These are phyloP conservation scores for Fusarium guadeloupense DNA, from an alignment of 2,329 filamentous ascomycete species.

Conservation along the genomic window DNA sequence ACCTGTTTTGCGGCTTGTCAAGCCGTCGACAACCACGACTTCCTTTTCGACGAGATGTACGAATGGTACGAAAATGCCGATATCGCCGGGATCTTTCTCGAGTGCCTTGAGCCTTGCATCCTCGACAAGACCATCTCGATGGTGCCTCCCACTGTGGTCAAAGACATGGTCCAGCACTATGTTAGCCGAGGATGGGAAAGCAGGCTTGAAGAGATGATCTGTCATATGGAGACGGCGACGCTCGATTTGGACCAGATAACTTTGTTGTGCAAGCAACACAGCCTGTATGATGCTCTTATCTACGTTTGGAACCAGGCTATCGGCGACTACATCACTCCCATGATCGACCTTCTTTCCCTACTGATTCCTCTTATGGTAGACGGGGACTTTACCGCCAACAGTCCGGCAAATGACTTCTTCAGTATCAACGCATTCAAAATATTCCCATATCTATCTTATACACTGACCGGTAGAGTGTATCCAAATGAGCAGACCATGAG, in stretches of 20 bases:
- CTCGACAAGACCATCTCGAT: constrained; percentile 77
- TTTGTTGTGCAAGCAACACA: constrained; percentile 86
- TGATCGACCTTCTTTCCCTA: constrained; percentile 84
- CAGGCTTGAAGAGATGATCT: constrained; percentile 92
- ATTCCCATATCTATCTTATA: constrained; percentile 93
- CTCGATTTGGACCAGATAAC: constrained; percentile 96
- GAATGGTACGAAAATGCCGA: constrained; percentile 86
- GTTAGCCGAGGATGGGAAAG: constrained; percentile 78
- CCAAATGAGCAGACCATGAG: constrained; percentile 81
- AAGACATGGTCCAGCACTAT: constrained; percentile 85
- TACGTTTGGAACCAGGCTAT: constrained; percentile 97
- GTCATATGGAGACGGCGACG: constrained; percentile 87
- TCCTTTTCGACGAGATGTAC: constrained; percentile 90
- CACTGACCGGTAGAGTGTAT: constrained; percentile 89
- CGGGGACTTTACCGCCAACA: constrained; percentile 61
- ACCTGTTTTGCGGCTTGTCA: constrained; percentile 87
- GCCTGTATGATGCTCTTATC: constrained; percentile 92
- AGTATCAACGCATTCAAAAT: constrained; percentile 84
- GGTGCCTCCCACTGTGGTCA: constrained; percentile 84
- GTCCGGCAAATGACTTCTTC: constrained; percentile 68
- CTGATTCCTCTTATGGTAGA: constrained; percentile 67
- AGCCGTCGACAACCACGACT: constrained; percentile 79
- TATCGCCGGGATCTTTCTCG: constrained; percentile 80
- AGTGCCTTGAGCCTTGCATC: constrained; percentile 88
- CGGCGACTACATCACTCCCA: constrained; percentile 86